Percentiles rank a stretch among this genome's conserved stretches.
Conservation (phyloP, 495 filamentous ascomycete genomes). For the Podospora australis region DNA sequence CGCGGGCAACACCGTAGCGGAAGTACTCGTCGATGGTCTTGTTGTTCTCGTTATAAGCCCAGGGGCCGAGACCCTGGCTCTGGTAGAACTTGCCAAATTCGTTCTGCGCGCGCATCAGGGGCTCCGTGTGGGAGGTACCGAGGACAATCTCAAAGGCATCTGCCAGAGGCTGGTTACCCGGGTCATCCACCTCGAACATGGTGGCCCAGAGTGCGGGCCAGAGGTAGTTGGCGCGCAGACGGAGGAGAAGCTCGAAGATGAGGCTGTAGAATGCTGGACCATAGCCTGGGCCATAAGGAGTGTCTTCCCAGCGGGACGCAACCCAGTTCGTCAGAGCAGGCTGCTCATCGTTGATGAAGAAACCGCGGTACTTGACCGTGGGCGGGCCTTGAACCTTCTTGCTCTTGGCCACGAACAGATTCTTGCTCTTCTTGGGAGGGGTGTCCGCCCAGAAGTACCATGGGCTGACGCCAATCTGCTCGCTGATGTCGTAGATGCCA, state of each 20-base stretch:
- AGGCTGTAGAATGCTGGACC: conserved; percentile 58
- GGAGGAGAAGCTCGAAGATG: conserved; percentile 66
- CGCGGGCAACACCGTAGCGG: conserved; percentile 56
- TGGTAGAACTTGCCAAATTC: conserved; percentile 56
- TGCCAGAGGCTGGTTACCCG: conserved; percentile 57
- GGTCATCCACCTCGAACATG: conserved; percentile 67
- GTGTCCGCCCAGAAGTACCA: conserved; percentile 76
- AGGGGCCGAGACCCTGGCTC: conserved; percentile 39
- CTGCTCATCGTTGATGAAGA: conserved; percentile 76
- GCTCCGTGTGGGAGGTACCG: conserved; percentile 67
- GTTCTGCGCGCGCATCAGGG: conserved; percentile 64
- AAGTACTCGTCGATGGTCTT: conserved; percentile 60
- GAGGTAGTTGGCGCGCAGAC: conserved; percentile 65
- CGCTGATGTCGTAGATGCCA: conserved; percentile 66
- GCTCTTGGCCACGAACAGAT: conserved; percentile 49
- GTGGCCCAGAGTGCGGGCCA: conserved; percentile 68
- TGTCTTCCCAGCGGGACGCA: conserved; percentile 35
- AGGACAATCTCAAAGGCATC: conserved; percentile 70
- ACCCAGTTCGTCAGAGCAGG: conserved; percentile 68
- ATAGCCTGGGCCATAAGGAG: conserved; percentile 52
- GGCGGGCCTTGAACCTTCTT: conserved; percentile 55
- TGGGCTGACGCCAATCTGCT: conserved; percentile 70
- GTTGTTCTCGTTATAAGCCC: conserved; percentile 63
- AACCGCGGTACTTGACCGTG: conserved; percentile 65
- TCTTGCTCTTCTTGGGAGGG: conserved; percentile 44